Conservation (phyloP, 352 stramenopile genomes). For the Pythium monospermum region DNA sequence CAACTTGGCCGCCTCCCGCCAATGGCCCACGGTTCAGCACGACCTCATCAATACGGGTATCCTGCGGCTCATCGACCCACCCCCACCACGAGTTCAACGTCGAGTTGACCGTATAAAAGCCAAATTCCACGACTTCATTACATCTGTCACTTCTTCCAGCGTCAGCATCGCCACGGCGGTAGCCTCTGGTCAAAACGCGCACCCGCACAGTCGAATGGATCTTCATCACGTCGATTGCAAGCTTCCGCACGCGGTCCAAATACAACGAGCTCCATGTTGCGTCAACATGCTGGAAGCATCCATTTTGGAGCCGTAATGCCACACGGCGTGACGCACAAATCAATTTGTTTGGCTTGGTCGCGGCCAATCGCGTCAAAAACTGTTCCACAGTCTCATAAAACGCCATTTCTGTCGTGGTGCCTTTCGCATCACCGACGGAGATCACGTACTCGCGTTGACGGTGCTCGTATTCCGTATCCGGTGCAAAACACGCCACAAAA, state of each 20-base stretch:
- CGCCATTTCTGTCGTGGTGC: slow-evolving; percentile 7
- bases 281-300: not conserved
- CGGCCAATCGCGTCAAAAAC: slow-evolving; percentile 5
- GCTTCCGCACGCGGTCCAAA: not conserved
- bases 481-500: slow-evolving; percentile 3
- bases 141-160: too few relatives aligned
- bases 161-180: not conserved
- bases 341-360: not conserved
- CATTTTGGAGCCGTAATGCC: slow-evolving; percentile 15
- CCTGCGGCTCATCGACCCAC: slow-evolving; percentile 9
- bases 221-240: not conserved
- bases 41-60: slow-evolving; percentile 11
- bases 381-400: slow-evolving; percentile 10
- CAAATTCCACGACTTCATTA: slow-evolving; percentile 13
- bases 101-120: slow-evolving; percentile 2
- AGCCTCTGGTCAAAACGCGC: slow-evolving; percentile 1
- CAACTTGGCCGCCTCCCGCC: too few relatives aligned
- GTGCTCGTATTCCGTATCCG: not conserved
- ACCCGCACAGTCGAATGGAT: slow-evolving; percentile 9
- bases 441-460: slow-evolving; percentile 8
- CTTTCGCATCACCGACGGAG: slow-evolving; percentile 5
- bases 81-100: slow-evolving; percentile 12
- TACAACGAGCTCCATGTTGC: slow-evolving; percentile 6
- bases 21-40: not conserved
- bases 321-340: slow-evolving; percentile 7